Base-by-base conservation (phyloP, 176 grass and related monocot genomes). In the Carex littledalei region DNA sequence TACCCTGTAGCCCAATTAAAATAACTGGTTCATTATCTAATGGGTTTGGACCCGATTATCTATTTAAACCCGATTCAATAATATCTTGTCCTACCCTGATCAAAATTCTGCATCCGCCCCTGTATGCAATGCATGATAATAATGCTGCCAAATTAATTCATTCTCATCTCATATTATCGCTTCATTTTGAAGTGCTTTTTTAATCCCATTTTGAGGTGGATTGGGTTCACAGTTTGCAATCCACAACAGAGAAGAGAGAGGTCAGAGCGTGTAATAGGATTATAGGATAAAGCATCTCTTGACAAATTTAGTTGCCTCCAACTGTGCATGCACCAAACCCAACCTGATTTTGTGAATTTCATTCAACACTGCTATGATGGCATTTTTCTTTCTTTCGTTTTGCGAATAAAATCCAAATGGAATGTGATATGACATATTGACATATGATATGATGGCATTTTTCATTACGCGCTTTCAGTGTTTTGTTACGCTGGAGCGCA, bases 241-340 rank as follows among this genome's bases (percentile, higher is more conserved):
- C 20, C 71, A 71, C 34, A 75, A 75, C 26, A 75, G 17, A 14
- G 21, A 13, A 34, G 32, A 34, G 32, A 34, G 32, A 29, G 29
- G 29, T 29, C 4, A 53, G 29, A 50, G 70, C 70, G n/a, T 75
- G 41, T 75, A 50, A 75, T 52, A 18, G 29, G 26, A 29, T 29
- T 3, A 37, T 37, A 37, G 8, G 70, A 74, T 75, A 75, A 53
- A 75, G 45, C 32, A 9, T 54, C 21, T 2, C 21, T 55, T 55
- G 73, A 77, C 73, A 55, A 77, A 55, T 77, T 77, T 77, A 77
- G 73, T 77, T 77, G 72, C 49, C 12, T 55, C 73, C 73, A 77
- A 76, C 72, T 76, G 72, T 43, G n/a, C 8, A 72, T 72, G 39
- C 21, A 7, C 70, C 71, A 52, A 47, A 47, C 45, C 43, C 43